Evolutionary conservation across 2,329 filamentous ascomycete genomes (phyloP).

Genomic region (Zymoseptoria tritici): DNA sequence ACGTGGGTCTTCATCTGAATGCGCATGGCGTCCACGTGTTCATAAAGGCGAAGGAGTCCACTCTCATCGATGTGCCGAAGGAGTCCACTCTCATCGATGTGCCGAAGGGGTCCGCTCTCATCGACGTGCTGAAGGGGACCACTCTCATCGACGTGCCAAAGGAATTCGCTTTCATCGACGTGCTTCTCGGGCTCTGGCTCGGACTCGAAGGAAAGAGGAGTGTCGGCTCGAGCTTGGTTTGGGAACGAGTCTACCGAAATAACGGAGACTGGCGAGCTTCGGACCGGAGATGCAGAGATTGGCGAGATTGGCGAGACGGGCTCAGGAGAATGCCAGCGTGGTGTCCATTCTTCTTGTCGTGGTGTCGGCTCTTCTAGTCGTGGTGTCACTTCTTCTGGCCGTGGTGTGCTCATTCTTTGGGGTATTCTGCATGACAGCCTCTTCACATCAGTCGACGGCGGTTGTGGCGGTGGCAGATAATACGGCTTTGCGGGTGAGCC

Average conservation of each 20-base stretch:
- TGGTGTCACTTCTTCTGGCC: not conserved
- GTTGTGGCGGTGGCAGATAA: slow-evolving; percentile 17
- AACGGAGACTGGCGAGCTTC: not conserved
- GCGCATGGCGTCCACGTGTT: slow-evolving; percentile 22
- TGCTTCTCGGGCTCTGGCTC: slow-evolving; percentile 7
- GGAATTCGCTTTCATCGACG: not conserved
- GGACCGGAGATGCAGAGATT: not conserved
- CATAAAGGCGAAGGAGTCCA: slow-evolving; percentile 8
- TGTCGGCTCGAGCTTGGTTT: not conserved
- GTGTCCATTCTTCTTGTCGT: not conserved
- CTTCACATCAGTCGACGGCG: not conserved
- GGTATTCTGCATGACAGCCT: not conserved
- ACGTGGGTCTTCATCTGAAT: slow-evolving; percentile 31
- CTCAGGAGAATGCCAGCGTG: not conserved
- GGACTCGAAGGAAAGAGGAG: not conserved
- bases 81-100: not conserved
- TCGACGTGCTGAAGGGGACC: slow-evolving; percentile 9
- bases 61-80: slow-evolving; percentile 7
- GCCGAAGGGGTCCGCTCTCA: not conserved
- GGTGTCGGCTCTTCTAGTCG: not conserved
- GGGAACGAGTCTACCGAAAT: not conserved
- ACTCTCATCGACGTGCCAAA: slow-evolving; percentile 2
- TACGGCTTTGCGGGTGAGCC: slow-evolving; percentile 25
- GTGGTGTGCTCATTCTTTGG: not conserved
- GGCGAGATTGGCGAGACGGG: slow-evolving; percentile 6